Evolutionary conservation across 768 basidiomycete genomes (phyloP), one percentile per base, ranked within the genome.

Genomic region (Calocybe indica): DNA sequence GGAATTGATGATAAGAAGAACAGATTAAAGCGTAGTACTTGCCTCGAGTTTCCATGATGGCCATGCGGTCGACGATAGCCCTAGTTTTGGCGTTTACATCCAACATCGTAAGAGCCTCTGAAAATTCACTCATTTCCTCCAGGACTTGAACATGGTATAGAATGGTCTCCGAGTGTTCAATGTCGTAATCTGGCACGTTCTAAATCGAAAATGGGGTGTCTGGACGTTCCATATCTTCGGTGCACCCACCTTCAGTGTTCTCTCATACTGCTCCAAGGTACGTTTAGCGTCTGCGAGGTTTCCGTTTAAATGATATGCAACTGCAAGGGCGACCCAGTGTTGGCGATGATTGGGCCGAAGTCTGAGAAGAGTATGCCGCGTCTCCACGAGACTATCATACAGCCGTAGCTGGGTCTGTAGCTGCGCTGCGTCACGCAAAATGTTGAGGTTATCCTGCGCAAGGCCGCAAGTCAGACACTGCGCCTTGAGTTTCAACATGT

Each of bases 291-390:
- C 85, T 8, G 63, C 57, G 3, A 80, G 63, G 52, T 93, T 84
- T 5, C 86, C 85, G 49, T 82, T 87, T 11, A 98, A 74, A 58
- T 92, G 86, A 63, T 91, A 85, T 3, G 94, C 92, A 28, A 98
- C 79, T 10, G 92, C 92, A 40, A 93, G 73, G 1, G 79, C 89
- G 45, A 92, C 67, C 96, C 96, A 99, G 62, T 93, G 87, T 48
- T 86, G 79, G 6, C 94, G 88, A 12, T 88, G 68, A 46, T 83
- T 82, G 0, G 95, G 93, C 10, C 93, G 83, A 10, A 92, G 63
- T 48, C 74, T 79, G 35, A 97, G 78, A 45, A 96, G 81, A 6
- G 80, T 79, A 55, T 88, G 77, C 1, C 96, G 84, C 2, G 90
- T 89, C 46, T 92, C 85, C 36, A 92, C 79, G 28, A 94, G 76